Evolutionary conservation across 306 rosid species (phyloP).

Genomic region (Fragaria ananassa): DNA sequence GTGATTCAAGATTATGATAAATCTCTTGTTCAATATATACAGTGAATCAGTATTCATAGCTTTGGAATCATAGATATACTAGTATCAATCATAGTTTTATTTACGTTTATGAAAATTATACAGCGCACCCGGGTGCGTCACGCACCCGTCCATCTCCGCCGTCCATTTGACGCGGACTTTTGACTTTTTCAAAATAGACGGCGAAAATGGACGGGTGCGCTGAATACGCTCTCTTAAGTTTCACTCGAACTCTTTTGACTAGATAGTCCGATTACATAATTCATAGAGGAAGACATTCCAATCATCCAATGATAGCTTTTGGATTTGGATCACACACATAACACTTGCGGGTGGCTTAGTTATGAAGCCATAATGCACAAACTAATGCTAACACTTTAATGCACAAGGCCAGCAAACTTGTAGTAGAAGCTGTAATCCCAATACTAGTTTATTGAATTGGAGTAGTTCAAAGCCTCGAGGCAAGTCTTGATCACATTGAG

Average conservation of each 20-base stretch:
- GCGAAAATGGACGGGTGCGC: too few relatives aligned
- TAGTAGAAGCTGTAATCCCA: background rate
- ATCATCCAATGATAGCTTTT: background rate
- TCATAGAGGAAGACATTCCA: too few relatives aligned
- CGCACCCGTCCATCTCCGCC: too few relatives aligned
- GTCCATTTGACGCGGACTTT: too few relatives aligned
- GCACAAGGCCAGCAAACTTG: background rate
- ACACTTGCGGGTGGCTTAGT: background rate
- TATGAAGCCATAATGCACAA: background rate
- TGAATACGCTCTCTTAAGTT: too few relatives aligned
- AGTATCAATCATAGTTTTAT: background rate
- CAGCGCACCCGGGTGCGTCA: too few relatives aligned
- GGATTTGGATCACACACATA: background rate
- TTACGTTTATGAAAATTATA: background rate
- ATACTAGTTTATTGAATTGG: background rate
- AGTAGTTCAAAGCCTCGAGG: background rate
- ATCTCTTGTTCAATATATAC: background rate
- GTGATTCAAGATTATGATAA: background rate
- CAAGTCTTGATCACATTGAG: conserved; percentile 12
- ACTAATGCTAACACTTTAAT: background rate
- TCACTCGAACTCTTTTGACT: too few relatives aligned
- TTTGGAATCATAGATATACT: background rate
- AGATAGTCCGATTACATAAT: too few relatives aligned
- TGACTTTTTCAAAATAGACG: too few relatives aligned
- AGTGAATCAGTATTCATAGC: background rate